Percentiles rank a stretch among this genome's conserved stretches.
Conservation (phyloP, 176 grass and related monocot genomes). For the Stipa capillata region DNA sequence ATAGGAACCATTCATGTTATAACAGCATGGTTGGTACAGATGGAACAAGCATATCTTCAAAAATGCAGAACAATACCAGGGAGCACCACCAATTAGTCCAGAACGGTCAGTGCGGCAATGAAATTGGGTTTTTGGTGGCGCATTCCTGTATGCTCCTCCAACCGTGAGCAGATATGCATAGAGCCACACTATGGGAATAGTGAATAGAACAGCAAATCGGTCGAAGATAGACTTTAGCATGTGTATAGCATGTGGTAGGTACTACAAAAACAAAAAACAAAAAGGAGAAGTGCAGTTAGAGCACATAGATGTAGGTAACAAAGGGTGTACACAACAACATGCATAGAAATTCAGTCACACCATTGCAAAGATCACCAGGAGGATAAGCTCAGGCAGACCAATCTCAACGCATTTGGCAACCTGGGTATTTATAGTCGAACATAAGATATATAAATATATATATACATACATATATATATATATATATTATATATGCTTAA, state of each 20-base stretch:
- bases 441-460: no score
- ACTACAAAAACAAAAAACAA: constrained; percentile 36
- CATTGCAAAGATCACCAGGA: constrained; percentile 85
- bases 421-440: constrained; percentile 33
- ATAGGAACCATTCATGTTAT: not conserved
- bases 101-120: constrained; percentile 95
- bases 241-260: constrained; percentile 55
- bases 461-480: no score
- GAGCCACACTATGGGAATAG: constrained; percentile 89
- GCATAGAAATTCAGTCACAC: constrained; percentile 23
- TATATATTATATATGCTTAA: not conserved
- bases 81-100: constrained; percentile 76
- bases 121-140: constrained; percentile 83
- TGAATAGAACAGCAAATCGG: constrained; percentile 88
- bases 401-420: constrained; percentile 98
- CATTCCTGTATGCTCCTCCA: constrained; percentile 86
- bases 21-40: not conserved
- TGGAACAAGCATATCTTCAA: not conserved
- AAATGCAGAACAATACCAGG: constrained; percentile 45
- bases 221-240: constrained; percentile 64
- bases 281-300: not conserved
- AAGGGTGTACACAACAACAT: not conserved
- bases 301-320: not conserved
- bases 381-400: constrained; percentile 85
- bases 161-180: constrained; percentile 97